Evolutionary conservation across 306 rosid genomes (phyloP).

Genomic region (Senna tora): DNA sequence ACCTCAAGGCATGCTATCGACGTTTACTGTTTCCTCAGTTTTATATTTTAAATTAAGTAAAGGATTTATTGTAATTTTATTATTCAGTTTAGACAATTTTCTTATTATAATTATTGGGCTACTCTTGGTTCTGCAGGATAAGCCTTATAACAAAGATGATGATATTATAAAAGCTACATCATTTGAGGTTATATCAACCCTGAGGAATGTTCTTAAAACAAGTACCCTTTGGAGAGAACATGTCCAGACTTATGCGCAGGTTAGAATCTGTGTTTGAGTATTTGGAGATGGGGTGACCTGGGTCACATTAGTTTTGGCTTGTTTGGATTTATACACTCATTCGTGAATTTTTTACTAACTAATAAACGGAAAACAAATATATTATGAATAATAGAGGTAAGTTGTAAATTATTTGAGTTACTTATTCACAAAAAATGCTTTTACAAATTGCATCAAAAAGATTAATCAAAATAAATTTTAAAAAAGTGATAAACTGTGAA

Average conservation of each 20-base stretch:
- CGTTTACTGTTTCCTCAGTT: constrained; percentile 25
- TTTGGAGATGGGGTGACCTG: neutral
- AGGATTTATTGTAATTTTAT: constrained; percentile 1
- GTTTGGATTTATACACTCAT: neutral
- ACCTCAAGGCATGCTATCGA: constrained; percentile 73
- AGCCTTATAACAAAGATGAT: constrained; percentile 86
- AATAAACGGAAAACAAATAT: neutral
- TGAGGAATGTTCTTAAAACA: constrained; percentile 89
- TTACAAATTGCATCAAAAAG: neutral
- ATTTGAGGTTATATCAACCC: constrained; percentile 90
- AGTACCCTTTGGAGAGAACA: constrained; percentile 99
- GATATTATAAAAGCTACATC: constrained; percentile 92
- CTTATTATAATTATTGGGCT: constrained; percentile 6
- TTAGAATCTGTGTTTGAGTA: constrained; percentile 33
- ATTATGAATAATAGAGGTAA: neutral
- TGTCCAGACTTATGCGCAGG: constrained; percentile 93
- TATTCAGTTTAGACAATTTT: neutral
- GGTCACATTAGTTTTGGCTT: neutral
- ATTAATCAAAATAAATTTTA: neutral
- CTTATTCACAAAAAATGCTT: neutral
- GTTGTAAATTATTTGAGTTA: neutral
- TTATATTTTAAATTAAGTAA: constrained; percentile 9
- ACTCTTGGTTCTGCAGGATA: constrained; percentile 62
- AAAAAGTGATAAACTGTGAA: neutral
- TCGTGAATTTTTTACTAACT: neutral